Evolutionary conservation across 1,284 basidiomycete species (phyloP).

Genomic region (Melampsora americana): DNA sequence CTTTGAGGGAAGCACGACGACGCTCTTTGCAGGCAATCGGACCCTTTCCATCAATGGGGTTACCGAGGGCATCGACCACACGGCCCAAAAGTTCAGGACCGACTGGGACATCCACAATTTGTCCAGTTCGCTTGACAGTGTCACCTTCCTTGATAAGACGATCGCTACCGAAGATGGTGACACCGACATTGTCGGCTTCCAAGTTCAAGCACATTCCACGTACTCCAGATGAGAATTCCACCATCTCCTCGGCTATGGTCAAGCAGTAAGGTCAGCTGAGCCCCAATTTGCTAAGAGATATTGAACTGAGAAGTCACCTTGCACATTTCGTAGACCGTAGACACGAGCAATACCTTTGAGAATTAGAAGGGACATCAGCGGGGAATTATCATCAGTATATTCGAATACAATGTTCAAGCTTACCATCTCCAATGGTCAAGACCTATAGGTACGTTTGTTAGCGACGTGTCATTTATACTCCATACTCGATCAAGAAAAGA

Average conservation of each 20-base stretch:
- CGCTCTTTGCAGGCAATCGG: conserved; percentile 89
- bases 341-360: conserved; percentile 62
- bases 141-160: conserved; percentile 99
- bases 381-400: conserved; percentile 2
- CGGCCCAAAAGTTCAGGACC: conserved; percentile 93
- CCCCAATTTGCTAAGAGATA: neutral
- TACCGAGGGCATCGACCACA: conserved; percentile 97
- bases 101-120: conserved; percentile 99
- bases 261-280: neutral
- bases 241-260: conserved; percentile 91
- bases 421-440: conserved; percentile 97
- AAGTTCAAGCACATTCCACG: conserved; percentile 93
- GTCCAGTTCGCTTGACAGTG: conserved; percentile 98
- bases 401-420: conserved; percentile 60
- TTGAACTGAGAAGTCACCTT: conserved; percentile 55
- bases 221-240: conserved; percentile 99
- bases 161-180: conserved; percentile 99
- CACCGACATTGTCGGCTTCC: conserved; percentile 99
- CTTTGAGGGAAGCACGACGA: conserved; percentile 95
- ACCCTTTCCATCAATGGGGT: conserved; percentile 99
- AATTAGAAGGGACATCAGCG: conserved; percentile 10
- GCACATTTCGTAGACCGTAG: conserved; percentile 78
- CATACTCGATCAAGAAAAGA: no score
- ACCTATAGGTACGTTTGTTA: neutral
- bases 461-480: neutral